These are phyloP conservation scores for Aureobasidium vineae DNA, from an alignment of 2,329 filamentous ascomycete genomes.

Conservation along the genomic window DNA sequence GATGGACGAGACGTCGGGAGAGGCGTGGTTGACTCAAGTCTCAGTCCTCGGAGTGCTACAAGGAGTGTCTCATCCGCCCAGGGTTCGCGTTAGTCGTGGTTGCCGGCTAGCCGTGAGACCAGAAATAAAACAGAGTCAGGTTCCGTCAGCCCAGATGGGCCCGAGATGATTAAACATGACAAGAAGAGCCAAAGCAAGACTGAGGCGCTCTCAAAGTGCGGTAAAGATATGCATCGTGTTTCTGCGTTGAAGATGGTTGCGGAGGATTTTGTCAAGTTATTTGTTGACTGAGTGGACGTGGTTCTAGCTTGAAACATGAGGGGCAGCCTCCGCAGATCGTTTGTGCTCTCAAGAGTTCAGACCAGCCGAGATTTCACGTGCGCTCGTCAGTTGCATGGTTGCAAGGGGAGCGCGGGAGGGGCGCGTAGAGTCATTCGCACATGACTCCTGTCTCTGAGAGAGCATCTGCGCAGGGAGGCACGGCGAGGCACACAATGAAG, in stretches of 20 bases:
- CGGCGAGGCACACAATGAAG: not conserved
- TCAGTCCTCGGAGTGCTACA: conserved; percentile 18
- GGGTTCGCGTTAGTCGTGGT: conserved; percentile 3
- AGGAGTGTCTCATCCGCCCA: conserved; percentile 1
- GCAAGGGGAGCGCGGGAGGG: not conserved
- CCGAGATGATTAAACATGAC: not conserved
- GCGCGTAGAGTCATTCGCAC: not conserved
- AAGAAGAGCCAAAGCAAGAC: not conserved
- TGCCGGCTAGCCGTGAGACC: conserved; percentile 19
- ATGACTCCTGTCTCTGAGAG: conserved; percentile 19
- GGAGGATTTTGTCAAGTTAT: conserved; percentile 8
- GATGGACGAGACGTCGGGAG: conserved; percentile 17
- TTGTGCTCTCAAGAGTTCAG: conserved; percentile 4
- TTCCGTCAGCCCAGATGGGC: conserved; percentile 8
- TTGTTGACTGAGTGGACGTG: conserved; percentile 5
- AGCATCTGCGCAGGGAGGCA: not conserved
- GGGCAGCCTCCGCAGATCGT: conserved; percentile 21
- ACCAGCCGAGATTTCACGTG: conserved; percentile 13
- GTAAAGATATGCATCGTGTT: not conserved
- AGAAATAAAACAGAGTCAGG: conserved; percentile 18
- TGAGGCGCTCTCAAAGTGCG: conserved; percentile 5
- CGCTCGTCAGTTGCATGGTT: not conserved
- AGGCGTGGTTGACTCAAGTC: conserved; percentile 6
- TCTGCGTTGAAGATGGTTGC: conserved; percentile 4
- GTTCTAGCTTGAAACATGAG: conserved; percentile 23